Base-by-base conservation (phyloP, 2,329 filamentous ascomycete species). In the Calonectria hongkongensis region DNA sequence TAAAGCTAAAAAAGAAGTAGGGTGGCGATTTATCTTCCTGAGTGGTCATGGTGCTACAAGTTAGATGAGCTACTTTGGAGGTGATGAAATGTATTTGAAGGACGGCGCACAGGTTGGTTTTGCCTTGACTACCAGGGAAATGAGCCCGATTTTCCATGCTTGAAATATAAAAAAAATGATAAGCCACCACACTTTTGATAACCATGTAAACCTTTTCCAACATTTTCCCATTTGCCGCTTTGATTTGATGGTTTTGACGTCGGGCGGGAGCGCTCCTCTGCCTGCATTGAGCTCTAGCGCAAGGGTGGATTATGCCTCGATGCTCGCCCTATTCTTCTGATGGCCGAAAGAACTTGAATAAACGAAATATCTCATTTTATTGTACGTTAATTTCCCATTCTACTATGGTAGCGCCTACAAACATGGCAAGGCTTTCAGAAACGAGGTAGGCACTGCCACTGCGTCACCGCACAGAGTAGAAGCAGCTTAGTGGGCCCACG, bases 401-500 rank as follows among this genome's bases (percentile, higher is more conserved):
- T 33, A n/a, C 9, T 9, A 27, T 27, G 6, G 28, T 2, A 33
- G 27, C 13, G 21, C 25, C 28, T 30, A 27, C 10, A 54, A 54
- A 33, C 7, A 27, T 54, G 50, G 50, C 50, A n/a, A 54, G 50
- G 50, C 50, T 28, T 33, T 54, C 21, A 30, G 50, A 51, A 51
- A 25, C 48, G 48, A 48, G 45, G 45, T 48, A 33, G 50, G 50
- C 50, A 16, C 27, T 54, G 50, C 50, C 25, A 18, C 27, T 33
- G 50, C n/a, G 21, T 28, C 3, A 6, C 27, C 50, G 15, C 27
- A 2, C 8, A 2, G 18, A 25, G 45, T 48, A 21, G 50, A 54
- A 25, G 12, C 50, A 33, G 50, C 50, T 54, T 54, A 54, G 50
- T 54, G 50, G 50, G 25, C 50, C 50, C 50, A 33, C 50, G 27